These are phyloP conservation scores for Ogataea henricii DNA, from an alignment of 805 yeast genomes.

Conservation along the genomic window DNA sequence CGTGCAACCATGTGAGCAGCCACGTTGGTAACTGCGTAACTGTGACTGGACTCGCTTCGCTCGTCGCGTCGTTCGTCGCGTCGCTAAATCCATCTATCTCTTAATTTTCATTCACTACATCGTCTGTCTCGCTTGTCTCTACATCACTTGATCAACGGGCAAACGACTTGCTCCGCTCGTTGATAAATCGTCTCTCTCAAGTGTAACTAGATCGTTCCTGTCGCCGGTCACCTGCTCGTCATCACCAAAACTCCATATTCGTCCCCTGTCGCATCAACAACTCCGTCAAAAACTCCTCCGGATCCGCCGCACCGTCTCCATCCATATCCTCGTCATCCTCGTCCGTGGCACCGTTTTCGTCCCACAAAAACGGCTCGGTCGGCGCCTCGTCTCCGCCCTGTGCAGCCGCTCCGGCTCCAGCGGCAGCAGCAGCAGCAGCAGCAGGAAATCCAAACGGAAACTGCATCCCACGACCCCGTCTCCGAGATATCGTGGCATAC, in stretches of 20 bases:
- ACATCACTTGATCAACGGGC: too few relatives aligned
- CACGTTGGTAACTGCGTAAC: too few relatives aligned
- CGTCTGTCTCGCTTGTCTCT: too few relatives aligned
- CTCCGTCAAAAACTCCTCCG: slow-evolving; percentile 21
- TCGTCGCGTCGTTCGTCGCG: too few relatives aligned
- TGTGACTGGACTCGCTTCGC: too few relatives aligned
- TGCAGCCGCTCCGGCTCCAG: neutral
- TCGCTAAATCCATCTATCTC: too few relatives aligned
- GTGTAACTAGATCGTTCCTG: too few relatives aligned
- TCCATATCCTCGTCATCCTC: slow-evolving; percentile 25
- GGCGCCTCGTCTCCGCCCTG: neutral
- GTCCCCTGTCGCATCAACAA: slow-evolving; percentile 20
- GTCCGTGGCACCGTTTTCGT: slow-evolving; percentile 16
- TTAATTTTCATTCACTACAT: too few relatives aligned
- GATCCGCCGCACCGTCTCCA: slow-evolving; percentile 18
- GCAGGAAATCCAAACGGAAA: slow-evolving; percentile 13
- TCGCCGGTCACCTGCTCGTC: too few relatives aligned
- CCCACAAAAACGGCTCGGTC: slow-evolving; percentile 23
- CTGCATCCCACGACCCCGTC: slow-evolving; percentile 13
- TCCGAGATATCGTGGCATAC: slow-evolving; percentile 9
- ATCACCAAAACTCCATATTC: slow-evolving; percentile 11
- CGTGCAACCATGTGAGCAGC: too few relatives aligned
- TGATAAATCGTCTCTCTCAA: neutral
- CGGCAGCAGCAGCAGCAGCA: slow-evolving; percentile 16
- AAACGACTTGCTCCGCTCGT: too few relatives aligned